Percentiles rank a stretch among this genome's conserved stretches.
Conservation (phyloP, 805 yeast genomes). For the Saturnispora mendoncae region DNA sequence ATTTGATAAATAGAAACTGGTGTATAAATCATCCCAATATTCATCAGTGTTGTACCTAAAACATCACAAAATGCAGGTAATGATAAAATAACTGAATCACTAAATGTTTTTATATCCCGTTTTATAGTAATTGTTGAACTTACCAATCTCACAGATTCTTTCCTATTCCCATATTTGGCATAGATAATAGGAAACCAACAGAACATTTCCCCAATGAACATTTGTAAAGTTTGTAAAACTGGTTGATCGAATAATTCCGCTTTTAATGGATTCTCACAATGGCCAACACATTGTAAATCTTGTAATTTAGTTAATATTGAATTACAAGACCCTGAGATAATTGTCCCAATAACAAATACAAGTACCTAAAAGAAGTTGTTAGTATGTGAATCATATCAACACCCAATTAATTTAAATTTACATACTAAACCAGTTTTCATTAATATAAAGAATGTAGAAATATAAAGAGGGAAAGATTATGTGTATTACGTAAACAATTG, state of each 20-base stretch:
- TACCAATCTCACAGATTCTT: constrained; percentile 4
- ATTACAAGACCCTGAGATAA: constrained; percentile 63
- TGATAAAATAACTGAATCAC: constrained; percentile 33
- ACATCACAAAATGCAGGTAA: constrained; percentile 68
- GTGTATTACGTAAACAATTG: constrained; percentile 38
- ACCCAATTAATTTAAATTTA: not conserved
- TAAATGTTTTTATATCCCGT: constrained; percentile 15
- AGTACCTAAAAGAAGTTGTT: constrained; percentile 21
- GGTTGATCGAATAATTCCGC: constrained; percentile 63
- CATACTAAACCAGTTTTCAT: not conserved
- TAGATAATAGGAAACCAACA: constrained; percentile 30
- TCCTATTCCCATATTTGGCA: not conserved
- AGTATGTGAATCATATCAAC: not conserved
- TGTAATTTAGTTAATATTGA: constrained; percentile 69
- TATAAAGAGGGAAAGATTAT: too few relatives aligned
- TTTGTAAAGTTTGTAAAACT: constrained; percentile 67
- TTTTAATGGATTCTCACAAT: constrained; percentile 42
- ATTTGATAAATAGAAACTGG: constrained; percentile 79
- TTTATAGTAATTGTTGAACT: constrained; percentile 7
- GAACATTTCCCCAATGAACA: constrained; percentile 65
- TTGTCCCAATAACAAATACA: constrained; percentile 39
- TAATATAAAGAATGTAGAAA: too few relatives aligned
- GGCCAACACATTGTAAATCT: constrained; percentile 60
- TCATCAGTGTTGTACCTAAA: constrained; percentile 65
- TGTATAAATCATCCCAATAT: constrained; percentile 61